Evolutionary conservation across 139 green algal genomes (phyloP), one percentile per base, ranked within the genome.

Genomic region (Ettlia oleoabundans): DNA sequence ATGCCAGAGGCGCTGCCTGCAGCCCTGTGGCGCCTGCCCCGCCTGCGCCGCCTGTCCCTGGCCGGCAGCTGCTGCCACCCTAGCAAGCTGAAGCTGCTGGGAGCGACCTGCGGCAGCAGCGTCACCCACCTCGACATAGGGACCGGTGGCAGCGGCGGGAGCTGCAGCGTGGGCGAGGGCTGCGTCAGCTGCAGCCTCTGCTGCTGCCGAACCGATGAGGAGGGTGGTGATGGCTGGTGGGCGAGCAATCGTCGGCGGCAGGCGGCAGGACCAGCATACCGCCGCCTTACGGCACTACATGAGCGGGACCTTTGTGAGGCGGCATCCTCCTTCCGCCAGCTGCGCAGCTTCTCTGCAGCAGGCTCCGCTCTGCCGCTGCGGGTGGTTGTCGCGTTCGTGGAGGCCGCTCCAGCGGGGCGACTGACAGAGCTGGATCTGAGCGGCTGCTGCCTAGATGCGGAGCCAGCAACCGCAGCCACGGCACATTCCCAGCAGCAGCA

Each of bases 71-170:
- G 72, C 41, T 32, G 52, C 37, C 62, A 76, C 47, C 62, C 79
- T 30, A 71, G 32, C 52, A 84, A 78, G 33, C 73, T 84, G 33
- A 78, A 78, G 30, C 32, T 84, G 41, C 37, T 84, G 64, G 62
- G 19, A 18, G 79, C 79, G 1, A 33, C 47, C 30, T 84, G 79
- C 62, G 79, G 79, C 43, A 9, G 64, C 32, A 63, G 42, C 63
- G 22, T 84, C 19, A 62, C 37, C 2, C 64, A 80, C 64, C 32
- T 84, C 4, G 77, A 83, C 51, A 76, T 83, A 2, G 28, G 77
- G 5, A 64, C 51, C 30, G 71, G 71, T 15, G 68, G 40, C 40
- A 76, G 41, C 15, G 19, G 41, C 68, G 15, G 5, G 8, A 47
- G 21, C 15, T 41, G 7, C 5, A 24, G 4, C 61, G 21, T 32